Percentiles rank a stretch among this genome's conserved stretches.
Evolutionary conservation across 306 rosid genomes (phyloP).

Genomic region (Benincasa hispida): DNA sequence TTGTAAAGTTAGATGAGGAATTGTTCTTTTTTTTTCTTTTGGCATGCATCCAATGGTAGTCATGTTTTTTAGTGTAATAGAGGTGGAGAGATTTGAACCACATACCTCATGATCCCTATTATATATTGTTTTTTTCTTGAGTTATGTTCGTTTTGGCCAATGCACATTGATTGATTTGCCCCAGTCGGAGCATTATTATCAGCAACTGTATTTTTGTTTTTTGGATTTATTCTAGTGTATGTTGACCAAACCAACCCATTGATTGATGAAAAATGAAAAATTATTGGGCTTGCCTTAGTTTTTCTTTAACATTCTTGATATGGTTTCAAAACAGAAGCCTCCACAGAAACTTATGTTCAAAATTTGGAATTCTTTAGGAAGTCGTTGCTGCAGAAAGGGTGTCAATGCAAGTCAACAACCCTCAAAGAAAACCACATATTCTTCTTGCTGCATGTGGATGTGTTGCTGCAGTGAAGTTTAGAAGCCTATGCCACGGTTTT

Average conservation of each 20-base stretch:
- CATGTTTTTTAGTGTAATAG: too few species aligned
- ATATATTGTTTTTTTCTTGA: too few species aligned
- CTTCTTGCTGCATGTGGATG: constrained; percentile 76
- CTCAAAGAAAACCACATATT: constrained; percentile 51
- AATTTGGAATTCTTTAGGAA: constrained; percentile 6
- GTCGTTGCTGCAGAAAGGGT: constrained; percentile 16
- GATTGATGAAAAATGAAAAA: not conserved
- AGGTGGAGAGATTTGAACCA: too few species aligned
- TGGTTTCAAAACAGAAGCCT: not conserved
- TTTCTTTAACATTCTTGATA: not conserved
- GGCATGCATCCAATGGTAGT: too few species aligned
- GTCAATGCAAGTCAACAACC: constrained; percentile 13
- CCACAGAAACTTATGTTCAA: not conserved
- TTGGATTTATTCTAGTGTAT: not conserved
- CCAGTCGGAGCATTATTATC: too few species aligned
- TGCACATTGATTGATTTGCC: too few species aligned
- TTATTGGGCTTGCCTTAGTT: not conserved
- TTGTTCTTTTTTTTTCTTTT: too few species aligned
- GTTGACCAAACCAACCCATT: not conserved
- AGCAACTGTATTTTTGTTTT: not conserved
- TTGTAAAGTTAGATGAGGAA: not conserved
- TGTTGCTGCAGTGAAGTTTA: constrained; percentile 51
- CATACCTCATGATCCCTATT: too few species aligned
- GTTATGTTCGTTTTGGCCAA: too few species aligned
- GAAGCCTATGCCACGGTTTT: constrained; percentile 33